Base-by-base conservation (phyloP, 768 basidiomycete species). In the Kwoniella sp. region DNA sequence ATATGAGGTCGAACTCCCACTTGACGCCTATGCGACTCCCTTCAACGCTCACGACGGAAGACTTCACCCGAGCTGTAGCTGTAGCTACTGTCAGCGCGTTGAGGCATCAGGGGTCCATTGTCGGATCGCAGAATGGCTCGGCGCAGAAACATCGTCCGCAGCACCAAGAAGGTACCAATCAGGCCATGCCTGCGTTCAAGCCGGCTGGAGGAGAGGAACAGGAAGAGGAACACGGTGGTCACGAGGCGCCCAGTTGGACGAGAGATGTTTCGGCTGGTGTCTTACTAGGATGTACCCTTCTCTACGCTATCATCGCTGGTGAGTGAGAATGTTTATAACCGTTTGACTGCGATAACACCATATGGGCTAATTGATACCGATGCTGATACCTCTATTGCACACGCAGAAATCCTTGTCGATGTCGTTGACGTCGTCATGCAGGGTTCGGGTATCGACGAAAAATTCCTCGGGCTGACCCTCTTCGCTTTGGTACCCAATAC, bases 401-500 rank as follows among this genome's bases (percentile, higher is more conserved):
- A 41, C 50, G 34, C 79, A 96, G 96, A 99, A 77, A 85, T 99
- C 61, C 86, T 99, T 45, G 88, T 98, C 34, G 91, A 95, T 66
- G 92, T 97, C 9, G 94, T 99, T 9, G 96, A 99, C 78, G 90
- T 93, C 47, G 88, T 98, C 12, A 84, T 99, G 23, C 83, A 90
- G 71, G 92, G 88, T 25, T 93, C 92, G 0, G 92, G 92, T 1
- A 92, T 98, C 29, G 91, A 96, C 63, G 96, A 98, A 78, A 99
- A 99, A 79, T 94, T 98, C 84, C 86, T 99, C 30, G 96, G 96
- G 57, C 85, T 99, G 67, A 97, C 93, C 0, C 85, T 99, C 11
- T 98, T 99, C 76, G 96, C 96, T 8, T 86, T 99, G 31, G 94
- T 98, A 0, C 96, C 96, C 3, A 99, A 99, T 77, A 96, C 94